Conservation (phyloP, 306 rosid genomes). For the Glycine tomentella region DNA sequence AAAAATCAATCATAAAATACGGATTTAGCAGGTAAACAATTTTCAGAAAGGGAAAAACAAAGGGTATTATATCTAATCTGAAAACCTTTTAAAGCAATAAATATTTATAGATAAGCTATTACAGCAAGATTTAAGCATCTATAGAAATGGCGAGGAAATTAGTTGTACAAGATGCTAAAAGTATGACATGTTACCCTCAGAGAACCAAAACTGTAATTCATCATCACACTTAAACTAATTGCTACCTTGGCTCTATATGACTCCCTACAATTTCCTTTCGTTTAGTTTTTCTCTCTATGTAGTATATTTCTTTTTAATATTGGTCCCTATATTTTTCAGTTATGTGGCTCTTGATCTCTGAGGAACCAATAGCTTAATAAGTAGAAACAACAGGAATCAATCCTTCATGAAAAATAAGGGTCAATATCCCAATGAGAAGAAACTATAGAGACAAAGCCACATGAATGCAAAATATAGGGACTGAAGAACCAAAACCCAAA, state of each 20-base stretch:
- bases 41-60: too few relatives aligned
- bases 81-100: background rate
- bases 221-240: background rate
- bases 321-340: background rate
- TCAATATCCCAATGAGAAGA: background rate
- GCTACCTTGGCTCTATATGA: constrained; percentile 1
- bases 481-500: background rate
- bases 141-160: background rate
- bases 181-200: too few relatives aligned
- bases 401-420: background rate
- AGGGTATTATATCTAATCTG: too few relatives aligned
- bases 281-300: background rate
- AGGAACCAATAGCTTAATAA: background rate
- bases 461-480: constrained; percentile 3
- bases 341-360: background rate
- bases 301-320: background rate
- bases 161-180: background rate
- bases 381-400: background rate
- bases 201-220: background rate
- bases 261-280: background rate
- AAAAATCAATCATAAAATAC: background rate
- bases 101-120: background rate
- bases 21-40: too few relatives aligned
- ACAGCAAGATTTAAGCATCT: background rate
- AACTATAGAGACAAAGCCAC: background rate